These are phyloP conservation scores for Boletus vinaceobasis DNA, from an alignment of 768 basidiomycete genomes.

Conservation along the genomic window DNA sequence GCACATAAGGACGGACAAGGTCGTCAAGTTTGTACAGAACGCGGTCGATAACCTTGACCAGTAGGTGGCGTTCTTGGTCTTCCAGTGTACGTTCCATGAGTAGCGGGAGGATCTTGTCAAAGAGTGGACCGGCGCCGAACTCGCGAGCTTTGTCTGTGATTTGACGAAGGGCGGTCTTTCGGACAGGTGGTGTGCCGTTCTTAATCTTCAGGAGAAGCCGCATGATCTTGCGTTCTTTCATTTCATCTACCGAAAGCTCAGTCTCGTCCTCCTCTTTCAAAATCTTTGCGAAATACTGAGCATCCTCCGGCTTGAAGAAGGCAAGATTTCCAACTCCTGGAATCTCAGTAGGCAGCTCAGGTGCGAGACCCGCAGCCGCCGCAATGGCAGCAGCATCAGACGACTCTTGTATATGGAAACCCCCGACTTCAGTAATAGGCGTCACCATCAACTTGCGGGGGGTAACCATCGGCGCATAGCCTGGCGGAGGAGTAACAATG, in stretches of 20 bases:
- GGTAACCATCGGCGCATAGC: conserved; percentile 77
- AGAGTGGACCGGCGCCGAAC: conserved; percentile 95
- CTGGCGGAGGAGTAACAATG: conserved; percentile 91
- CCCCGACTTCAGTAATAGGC: conserved; percentile 57
- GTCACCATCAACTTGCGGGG: conserved; percentile 62
- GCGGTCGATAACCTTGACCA: conserved; percentile 99
- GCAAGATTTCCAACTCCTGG: conserved; percentile 95
- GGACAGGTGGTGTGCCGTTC: conserved; percentile 97
- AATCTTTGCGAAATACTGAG: conserved; percentile 96
- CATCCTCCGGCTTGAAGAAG: conserved; percentile 98
- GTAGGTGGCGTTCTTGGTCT: conserved; percentile 95
- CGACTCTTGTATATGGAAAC: conserved; percentile 96
- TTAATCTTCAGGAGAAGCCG: conserved; percentile 96
- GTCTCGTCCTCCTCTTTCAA: conserved; percentile 94
- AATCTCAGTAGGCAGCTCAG: conserved; percentile 94
- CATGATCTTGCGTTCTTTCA: conserved; percentile 99
- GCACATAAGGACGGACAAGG: conserved; percentile 96
- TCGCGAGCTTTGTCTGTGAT: conserved; percentile 99
- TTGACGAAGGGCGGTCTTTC: conserved; percentile 95
- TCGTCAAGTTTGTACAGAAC: conserved; percentile 99
- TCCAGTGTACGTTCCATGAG: conserved; percentile 98
- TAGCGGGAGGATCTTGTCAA: conserved; percentile 96
- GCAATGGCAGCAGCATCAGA: conserved; percentile 86
- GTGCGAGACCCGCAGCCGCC: conserved; percentile 87
- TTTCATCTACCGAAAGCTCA: conserved; percentile 89